These are phyloP conservation scores for Fragilariopsis cylindrus DNA, from an alignment of 108 stramenopile species.

Conservation along the genomic window DNA sequence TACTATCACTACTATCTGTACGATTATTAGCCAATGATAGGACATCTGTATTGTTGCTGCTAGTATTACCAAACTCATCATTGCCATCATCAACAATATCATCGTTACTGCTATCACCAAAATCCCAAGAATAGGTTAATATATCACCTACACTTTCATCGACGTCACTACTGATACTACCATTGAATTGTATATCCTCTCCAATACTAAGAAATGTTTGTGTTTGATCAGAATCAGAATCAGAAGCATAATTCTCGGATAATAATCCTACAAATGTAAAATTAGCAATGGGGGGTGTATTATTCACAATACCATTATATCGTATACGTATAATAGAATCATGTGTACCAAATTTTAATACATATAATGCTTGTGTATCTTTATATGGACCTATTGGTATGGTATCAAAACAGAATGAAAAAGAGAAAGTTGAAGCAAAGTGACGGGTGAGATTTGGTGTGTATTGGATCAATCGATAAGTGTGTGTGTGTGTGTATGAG, in stretches of 20 bases:
- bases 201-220: background rate
- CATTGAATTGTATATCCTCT: constrained; percentile 20
- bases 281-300: constrained; percentile 13
- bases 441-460: too few species aligned
- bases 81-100: too few species aligned
- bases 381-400: constrained; percentile 12
- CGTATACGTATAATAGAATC: background rate
- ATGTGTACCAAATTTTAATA: background rate
- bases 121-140: constrained; percentile 23
- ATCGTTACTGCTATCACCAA: constrained; percentile 24
- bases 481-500: too few species aligned
- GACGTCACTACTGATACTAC: constrained; percentile 12
- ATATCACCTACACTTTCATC: constrained; percentile 8
- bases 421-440: too few species aligned
- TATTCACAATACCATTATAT: constrained; percentile 14
- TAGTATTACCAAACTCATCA: too few species aligned
- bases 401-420: background rate
- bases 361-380: constrained; percentile 16
- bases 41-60: too few species aligned
- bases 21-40: too few species aligned
- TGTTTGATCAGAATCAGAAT: too few species aligned
- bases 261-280: background rate
- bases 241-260: background rate
- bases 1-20: constrained; percentile 5
- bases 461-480: too few species aligned